Evolutionary conservation across 805 yeast species (phyloP), one percentile per base, ranked within the genome.

Genomic region (Ogataea degrootiae): DNA sequence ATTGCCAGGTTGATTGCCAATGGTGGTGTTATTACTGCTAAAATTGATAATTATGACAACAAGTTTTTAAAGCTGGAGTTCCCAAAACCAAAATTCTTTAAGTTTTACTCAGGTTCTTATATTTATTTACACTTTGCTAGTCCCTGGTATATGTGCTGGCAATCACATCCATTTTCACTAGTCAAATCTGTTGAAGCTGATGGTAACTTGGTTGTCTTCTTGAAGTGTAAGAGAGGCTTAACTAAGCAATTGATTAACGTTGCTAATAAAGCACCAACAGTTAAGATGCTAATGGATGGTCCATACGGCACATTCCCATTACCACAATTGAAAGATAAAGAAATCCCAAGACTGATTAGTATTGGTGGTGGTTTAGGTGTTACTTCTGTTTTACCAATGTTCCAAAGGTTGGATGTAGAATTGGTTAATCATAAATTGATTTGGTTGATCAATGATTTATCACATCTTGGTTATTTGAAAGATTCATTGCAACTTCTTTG

Each of bases 151-250:
- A 73, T 75, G 54, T 23, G 44, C 3, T 81, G 83, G 83, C 88
- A 84, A 63, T 77, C 86, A 1, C 90, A 85, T 62, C 91, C 91
- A 2, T 83, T 85, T 66, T 79, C 89, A 2, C 60, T 78, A 5
- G 61, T 78, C 36, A 68, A 69, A 47, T 66, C 76, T 4, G 62
- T 62, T 6, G 62, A 66, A 1, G 55, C 61, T 22, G 67, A 62
- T 12, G 34, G 37, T 16, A 58, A 63, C 31, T 50, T 77, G n/a
- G 57, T 67, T 0, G 53, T 76, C 36, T 73, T 69, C 50, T 66
- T 77, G 53, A 77, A 72, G 55, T 72, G 70, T 12, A 76, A 76
- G 59, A 70, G 71, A 39, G 87, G 87, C 34, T 59, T 78, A 46
- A 79, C 86, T 11, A 55, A 66, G 23, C 34, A 56, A 31, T 56